These are phyloP conservation scores for Tilletia setariae DNA, from an alignment of 1,284 basidiomycete species.

Conservation along the genomic window DNA sequence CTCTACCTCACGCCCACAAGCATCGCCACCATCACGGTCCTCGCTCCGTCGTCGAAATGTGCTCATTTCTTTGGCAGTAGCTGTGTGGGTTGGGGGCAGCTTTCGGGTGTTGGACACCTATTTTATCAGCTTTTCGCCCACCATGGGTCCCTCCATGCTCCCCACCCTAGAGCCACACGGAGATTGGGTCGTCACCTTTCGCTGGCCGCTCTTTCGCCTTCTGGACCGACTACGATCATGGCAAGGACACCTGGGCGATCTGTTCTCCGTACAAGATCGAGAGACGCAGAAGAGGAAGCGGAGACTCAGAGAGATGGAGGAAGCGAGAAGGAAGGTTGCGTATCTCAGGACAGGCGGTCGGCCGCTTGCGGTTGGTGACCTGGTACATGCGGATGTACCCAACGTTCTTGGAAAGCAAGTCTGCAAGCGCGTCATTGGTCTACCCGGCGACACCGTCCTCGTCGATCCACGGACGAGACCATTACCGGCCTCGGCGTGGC, in stretches of 20 bases:
- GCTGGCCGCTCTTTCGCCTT: slow-evolving; percentile 30
- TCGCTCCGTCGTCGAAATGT: not conserved
- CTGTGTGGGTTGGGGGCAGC: not conserved
- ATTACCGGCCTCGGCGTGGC: not conserved
- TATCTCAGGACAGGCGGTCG: slow-evolving; percentile 66
- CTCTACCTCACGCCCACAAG: not conserved
- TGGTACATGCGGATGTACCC: slow-evolving; percentile 75
- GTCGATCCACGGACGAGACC: not conserved
- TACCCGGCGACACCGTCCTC: slow-evolving; percentile 25
- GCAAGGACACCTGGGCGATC: not conserved
- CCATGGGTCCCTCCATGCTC: slow-evolving; percentile 47
- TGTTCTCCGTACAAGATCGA: not conserved
- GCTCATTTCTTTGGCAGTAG: not conserved
- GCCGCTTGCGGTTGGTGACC: slow-evolving; percentile 75
- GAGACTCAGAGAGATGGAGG: not conserved
- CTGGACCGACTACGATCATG: slow-evolving; percentile 8
- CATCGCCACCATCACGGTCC: not conserved
- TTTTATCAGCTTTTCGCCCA: not conserved
- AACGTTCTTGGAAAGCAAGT: too few relatives aligned
- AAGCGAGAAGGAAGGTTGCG: not conserved
- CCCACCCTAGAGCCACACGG: slow-evolving; percentile 43
- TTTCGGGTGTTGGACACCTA: not conserved
- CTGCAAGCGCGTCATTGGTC: slow-evolving; percentile 39
- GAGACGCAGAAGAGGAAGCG: not conserved
- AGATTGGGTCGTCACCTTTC: slow-evolving; percentile 40